These are phyloP conservation scores for Parastagonospora avenae DNA, from an alignment of 2,329 filamentous ascomycete species.

Conservation along the genomic window DNA sequence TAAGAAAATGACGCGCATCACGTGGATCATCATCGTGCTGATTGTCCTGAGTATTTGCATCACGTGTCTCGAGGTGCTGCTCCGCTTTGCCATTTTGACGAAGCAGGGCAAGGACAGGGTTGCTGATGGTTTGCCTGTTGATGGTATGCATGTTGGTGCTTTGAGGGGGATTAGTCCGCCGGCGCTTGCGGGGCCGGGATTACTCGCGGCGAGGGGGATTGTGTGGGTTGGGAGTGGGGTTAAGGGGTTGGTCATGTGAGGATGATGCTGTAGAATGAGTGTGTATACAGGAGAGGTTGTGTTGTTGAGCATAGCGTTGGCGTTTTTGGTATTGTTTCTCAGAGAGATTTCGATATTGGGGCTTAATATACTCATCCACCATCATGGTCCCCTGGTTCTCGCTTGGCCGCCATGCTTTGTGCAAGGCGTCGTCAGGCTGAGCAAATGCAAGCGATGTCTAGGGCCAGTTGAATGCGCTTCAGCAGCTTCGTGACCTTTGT, in stretches of 20 bases:
- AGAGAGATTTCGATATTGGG: not conserved
- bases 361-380: too few species aligned
- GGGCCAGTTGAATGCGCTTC: too few species aligned
- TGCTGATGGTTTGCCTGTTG: not conserved
- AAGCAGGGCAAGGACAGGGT: constrained; percentile 25
- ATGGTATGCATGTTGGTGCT: not conserved
- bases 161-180: constrained; percentile 14
- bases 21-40: constrained; percentile 96
- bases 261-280: not conserved
- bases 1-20: constrained; percentile 93
- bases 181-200: constrained; percentile 33
- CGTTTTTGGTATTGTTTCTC: not conserved
- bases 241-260: constrained; percentile 17
- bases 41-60: constrained; percentile 91
- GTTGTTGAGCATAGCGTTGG: not conserved
- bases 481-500: too few species aligned
- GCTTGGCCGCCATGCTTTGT: too few species aligned
- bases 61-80: constrained; percentile 84
- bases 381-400: too few species aligned
- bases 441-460: too few species aligned
- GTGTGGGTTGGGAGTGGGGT: constrained; percentile 30
- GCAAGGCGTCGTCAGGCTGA: too few species aligned
- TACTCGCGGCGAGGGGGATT: constrained; percentile 30
- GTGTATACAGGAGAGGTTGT: not conserved
- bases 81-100: constrained; percentile 67